Base-by-base conservation (phyloP, 169 alveolate genomes). In the Toxoplasma gondii region DNA sequence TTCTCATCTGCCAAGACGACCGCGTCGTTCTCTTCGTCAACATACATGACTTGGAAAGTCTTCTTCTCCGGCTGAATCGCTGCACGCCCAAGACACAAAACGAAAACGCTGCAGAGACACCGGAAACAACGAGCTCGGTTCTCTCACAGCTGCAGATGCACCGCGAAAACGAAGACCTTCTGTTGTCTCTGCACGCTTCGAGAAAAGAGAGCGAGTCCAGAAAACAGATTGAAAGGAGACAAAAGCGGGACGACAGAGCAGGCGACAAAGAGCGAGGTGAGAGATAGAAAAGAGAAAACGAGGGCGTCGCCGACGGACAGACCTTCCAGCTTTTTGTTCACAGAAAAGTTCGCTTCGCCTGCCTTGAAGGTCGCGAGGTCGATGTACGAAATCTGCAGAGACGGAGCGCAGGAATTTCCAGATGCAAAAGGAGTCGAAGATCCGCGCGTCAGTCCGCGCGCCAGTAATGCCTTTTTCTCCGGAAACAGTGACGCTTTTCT, bases 31-130 rank as follows among this genome's bases (percentile, higher is more conserved):
- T 43, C 81, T 27, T 58, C 78, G 39, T 91, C 94, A 0, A 91
- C 82, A 38, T 91, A 91, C 94, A 91, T 91, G 27, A 91, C 91
- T 69, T 74, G 88, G 81, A 78, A 54, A n/a, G 64, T n/a, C 81
- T 45, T 53, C 91, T 91, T 91, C 83, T 91, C 94, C 34, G 94
- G 94, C 36, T 91, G 88, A n/a, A 91, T 91, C 36, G 31, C 94
- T 91, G 94, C 36, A 31, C 38, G 67, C 29, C 31, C 58, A 29
- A 16, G 16, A 81, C 58, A n/a, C 1, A 16, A 19, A 36, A 43
- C 69, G 41, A 31, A 82, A 41, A 22, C 12, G 36, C 38, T 41
- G 90, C 4, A 82, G 84, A 36, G 84, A 31, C 24, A 36, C n/a
- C 39, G 41, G 49, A n/a, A 44, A 16, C 44, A 49, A 4, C 81